A percentile compares a stretch with the other conserved stretches of the same genome.
Evolutionary conservation across 2,329 filamentous ascomycete species (phyloP).

Genomic region (Aureobasidium sp.): DNA sequence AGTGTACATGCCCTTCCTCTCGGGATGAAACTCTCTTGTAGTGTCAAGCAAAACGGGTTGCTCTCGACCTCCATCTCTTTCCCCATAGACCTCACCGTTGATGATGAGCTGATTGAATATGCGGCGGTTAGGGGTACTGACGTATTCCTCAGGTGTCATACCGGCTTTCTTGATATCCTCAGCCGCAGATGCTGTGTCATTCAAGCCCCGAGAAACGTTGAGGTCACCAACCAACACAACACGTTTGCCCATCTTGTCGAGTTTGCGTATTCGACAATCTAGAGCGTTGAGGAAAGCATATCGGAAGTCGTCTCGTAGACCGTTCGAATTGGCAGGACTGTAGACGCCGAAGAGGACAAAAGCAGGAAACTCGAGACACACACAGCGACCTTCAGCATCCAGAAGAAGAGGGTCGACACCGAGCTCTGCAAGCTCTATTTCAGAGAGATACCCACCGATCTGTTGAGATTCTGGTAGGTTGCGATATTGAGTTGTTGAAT

Average conservation of each 20-base stretch:
- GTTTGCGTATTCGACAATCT: constrained; percentile 77
- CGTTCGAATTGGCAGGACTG: constrained; percentile 81
- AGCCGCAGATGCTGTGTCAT: constrained; percentile 68
- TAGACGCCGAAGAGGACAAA: constrained; percentile 93
- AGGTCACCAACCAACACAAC: constrained; percentile 83
- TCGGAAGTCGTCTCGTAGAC: constrained; percentile 74
- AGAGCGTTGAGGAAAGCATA: constrained; percentile 71
- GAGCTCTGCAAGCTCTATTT: constrained; percentile 57
- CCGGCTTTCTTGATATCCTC: constrained; percentile 66
- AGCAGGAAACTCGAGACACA: constrained; percentile 86
- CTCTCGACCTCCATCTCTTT: constrained; percentile 63
- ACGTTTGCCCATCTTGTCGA: constrained; percentile 70
- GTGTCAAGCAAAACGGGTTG: constrained; percentile 72
- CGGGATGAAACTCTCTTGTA: constrained; percentile 71
- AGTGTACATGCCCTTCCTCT: constrained; percentile 85
- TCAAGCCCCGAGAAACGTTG: constrained; percentile 64
- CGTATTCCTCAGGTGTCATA: constrained; percentile 62
- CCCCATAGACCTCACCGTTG: constrained; percentile 59
- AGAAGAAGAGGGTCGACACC: constrained; percentile 62
- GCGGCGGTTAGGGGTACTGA: constrained; percentile 63
- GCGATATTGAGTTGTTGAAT: constrained; percentile 62
- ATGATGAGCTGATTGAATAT: constrained; percentile 82
- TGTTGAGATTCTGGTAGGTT: constrained; percentile 65
- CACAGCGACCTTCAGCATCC: constrained; percentile 86
- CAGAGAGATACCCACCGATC: constrained; percentile 81